Evolutionary conservation across 495 filamentous ascomycete species (phyloP), one percentile per base, ranked within the genome.

Genomic region (Penicillium odoratum): DNA sequence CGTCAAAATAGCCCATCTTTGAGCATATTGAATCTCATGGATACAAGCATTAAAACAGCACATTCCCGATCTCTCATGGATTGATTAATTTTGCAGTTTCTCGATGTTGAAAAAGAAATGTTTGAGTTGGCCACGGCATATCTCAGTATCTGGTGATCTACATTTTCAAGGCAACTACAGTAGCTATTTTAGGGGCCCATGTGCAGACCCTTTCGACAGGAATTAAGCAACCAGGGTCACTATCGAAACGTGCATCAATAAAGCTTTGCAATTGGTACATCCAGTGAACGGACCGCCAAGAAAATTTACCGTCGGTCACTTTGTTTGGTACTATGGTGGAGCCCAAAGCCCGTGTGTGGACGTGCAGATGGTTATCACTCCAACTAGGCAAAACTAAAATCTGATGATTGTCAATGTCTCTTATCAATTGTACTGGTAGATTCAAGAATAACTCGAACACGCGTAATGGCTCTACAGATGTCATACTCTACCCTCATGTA

Each of bases 1-100:
- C 44, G 25, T 47, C 44, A 10, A 47, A 47, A 47, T 47, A 47
- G 44, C 44, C 26, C 44, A 47, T 47, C 21, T 47, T 47, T 16
- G 44, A 11, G 18, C 44, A 47, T 47, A 25, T 47, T 47, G 10
- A 10, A 21, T 28, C 44, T 26, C 44, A 47, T 18, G 43, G 26
- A 9, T 9, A 43, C 5, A 16, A 43, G 13, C 15, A 7, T 43
- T 43, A 15, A 43, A 1, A 18, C 40, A 13, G 40, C 15, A 13
- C 16, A 43, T 43, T n/a, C 16, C 40, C 13, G 11, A 43, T 1
- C 5, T 11, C 21, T 11, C 1, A 43, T n/a, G 3, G 10, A 43
- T 6, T 18, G 21, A 16, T 11, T 43, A 2, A 18, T 5, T 4
- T 11, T 15, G 31, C 1, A 2, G 3, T 33, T 10, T 10, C 31